Evolutionary conservation across 805 yeast species (phyloP), one percentile per base, ranked within the genome.

Genomic region (Yueomyces sinensis): DNA sequence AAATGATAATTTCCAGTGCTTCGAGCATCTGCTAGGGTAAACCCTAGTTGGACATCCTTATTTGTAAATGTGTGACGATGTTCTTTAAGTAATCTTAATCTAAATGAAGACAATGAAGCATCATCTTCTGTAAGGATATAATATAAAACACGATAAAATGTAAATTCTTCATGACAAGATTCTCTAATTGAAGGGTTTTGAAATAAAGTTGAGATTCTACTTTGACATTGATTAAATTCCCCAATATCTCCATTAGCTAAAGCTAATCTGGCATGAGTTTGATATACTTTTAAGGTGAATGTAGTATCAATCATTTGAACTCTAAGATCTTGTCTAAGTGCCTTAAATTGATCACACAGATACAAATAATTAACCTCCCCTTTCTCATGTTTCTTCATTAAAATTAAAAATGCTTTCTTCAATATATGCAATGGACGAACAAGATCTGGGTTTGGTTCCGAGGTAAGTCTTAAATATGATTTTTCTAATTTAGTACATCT

Each of bases 141-240:
- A 53, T 87, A 87, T 3, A 86, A 62, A 11, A 84, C 65, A 36
- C 84, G 64, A 55, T 82, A 87, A 32, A 82, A 67, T 28, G 74
- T 56, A 47, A 82, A 83, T 50, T 87, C 95, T 32, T 66, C 60
- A 13, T 32, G 29, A 36, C 62, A 61, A 13, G 61, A 52, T 9
- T 63, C 59, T 23, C 43, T 45, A n/a, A 59, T 50, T 7, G 58
- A 54, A 5, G 61, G 60, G 17, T 47, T 45, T 19, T 62, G 69
- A 49, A 79, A 87, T 17, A 87, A 60, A 31, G 68, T 63, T 41
- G 72, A 72, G 33, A 91, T 59, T 46, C 84, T 83, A 13, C 93
- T 74, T 55, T 82, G 94, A 53, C 97, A 91, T 54, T 89, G 96
- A 59, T 91, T 91, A 54, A 82, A 86, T 55, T 91, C 97, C 9